phyloP scores from a whole-genome alignment of 495 filamentous ascomycete genomes.

The Saxispiralis lemnorum region DNA sequence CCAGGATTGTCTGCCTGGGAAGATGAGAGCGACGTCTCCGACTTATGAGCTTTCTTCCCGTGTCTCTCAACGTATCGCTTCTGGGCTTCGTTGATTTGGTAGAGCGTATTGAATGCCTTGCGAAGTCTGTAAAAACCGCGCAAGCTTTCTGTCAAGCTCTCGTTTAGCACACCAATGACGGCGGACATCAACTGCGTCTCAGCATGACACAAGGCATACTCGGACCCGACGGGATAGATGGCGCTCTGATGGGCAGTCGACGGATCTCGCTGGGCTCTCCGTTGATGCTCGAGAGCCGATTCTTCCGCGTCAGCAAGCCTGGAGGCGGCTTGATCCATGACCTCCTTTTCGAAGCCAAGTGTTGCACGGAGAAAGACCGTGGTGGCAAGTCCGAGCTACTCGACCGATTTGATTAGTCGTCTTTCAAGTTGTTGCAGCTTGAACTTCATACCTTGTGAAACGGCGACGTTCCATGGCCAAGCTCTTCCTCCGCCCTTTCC shows the following conservation, averaged over 20 bases:
- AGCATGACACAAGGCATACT: conserved; percentile 64
- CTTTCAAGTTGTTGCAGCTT: background rate
- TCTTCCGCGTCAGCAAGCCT: conserved; percentile 63
- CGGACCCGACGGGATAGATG: conserved; percentile 66
- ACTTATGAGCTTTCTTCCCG: conserved; percentile 6
- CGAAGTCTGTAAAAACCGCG: conserved; percentile 84
- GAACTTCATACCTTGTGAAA: conserved; percentile 53
- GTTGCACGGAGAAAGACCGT: conserved; percentile 72
- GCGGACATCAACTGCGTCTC: conserved; percentile 80
- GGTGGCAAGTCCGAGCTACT: conserved; percentile 58
- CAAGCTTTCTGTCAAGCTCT: conserved; percentile 81
- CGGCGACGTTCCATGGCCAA: conserved; percentile 60
- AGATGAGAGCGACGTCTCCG: background rate
- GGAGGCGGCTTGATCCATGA: conserved; percentile 71
- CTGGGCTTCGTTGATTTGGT: conserved; percentile 52
- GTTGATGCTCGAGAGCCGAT: conserved; percentile 58
- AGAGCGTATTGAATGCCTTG: conserved; percentile 72
- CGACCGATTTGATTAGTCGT: background rate
- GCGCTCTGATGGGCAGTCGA: conserved; percentile 33
- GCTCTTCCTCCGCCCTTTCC: conserved; percentile 57
- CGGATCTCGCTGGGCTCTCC: conserved; percentile 43
- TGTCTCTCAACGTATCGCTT: conserved; percentile 31
- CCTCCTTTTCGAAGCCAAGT: conserved; percentile 83
- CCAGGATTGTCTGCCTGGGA: conserved; percentile 1
- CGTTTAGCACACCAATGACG: conserved; percentile 73